Percentiles rank a stretch among this genome's conserved stretches.
Evolutionary conservation across 139 green algal genomes (phyloP).

Genomic region (Asterochloris erici): DNA sequence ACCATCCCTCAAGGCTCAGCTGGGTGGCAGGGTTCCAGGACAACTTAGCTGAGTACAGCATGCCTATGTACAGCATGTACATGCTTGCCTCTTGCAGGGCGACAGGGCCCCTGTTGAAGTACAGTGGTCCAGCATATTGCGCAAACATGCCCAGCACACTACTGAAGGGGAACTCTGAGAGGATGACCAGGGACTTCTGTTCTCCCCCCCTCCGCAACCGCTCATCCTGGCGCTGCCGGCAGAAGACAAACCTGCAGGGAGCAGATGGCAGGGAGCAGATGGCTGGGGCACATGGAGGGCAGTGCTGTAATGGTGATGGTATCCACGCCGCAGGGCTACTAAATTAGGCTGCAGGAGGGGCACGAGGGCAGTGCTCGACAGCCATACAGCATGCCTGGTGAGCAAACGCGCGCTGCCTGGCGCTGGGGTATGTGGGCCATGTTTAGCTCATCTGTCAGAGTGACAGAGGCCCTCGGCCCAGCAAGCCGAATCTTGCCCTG

Average conservation of each 20-base stretch:
- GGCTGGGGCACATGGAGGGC: too few species aligned
- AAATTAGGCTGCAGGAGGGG: too few species aligned
- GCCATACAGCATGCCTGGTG: too few species aligned
- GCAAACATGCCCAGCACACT: slow-evolving; percentile 52
- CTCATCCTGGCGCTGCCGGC: slow-evolving; percentile 86
- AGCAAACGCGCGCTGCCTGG: too few species aligned
- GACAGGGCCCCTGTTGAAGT: slow-evolving; percentile 50
- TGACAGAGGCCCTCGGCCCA: too few species aligned
- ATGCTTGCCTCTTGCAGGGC: slow-evolving; percentile 48
- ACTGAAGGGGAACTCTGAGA: slow-evolving; percentile 59
- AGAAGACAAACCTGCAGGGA: slow-evolving; percentile 80
- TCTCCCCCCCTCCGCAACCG: slow-evolving; percentile 76
- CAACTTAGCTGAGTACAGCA: neutral
- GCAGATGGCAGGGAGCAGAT: neutral
- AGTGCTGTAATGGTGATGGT: too few species aligned
- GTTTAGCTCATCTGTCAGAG: too few species aligned
- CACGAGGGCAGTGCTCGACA: too few species aligned
- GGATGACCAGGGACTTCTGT: slow-evolving; percentile 76
- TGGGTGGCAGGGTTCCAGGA: neutral
- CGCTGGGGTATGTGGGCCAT: too few species aligned
- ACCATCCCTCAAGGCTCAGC: neutral
- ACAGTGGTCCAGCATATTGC: slow-evolving; percentile 53
- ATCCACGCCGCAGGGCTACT: too few species aligned
- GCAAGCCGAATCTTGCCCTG: too few species aligned
- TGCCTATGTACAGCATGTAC: too few species aligned